Conservation (phyloP, 495 filamentous ascomycete species). For the Penicillium salamii region DNA sequence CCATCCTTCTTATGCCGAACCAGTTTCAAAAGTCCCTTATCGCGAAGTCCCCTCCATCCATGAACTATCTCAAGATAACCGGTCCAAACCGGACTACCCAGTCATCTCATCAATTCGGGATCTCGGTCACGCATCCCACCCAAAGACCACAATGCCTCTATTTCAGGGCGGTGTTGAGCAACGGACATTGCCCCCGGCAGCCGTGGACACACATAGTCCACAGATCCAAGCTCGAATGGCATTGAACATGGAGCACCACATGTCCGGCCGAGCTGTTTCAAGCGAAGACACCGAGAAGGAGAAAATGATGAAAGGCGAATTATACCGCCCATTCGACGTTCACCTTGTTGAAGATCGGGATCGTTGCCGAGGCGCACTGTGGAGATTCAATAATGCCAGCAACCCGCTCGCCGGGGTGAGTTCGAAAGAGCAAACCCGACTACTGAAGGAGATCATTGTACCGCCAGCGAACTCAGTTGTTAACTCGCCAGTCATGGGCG, state of each 20-base stretch:
- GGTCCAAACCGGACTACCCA: slow-evolving; percentile 40
- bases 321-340: slow-evolving; percentile 73
- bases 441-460: slow-evolving; percentile 71
- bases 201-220: slow-evolving; percentile 41
- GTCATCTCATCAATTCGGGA: slow-evolving; percentile 45
- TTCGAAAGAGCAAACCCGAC: slow-evolving; percentile 71
- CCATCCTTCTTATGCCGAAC: slow-evolving; percentile 38
- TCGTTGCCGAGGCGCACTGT: slow-evolving; percentile 77
- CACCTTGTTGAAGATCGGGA: slow-evolving; percentile 84
- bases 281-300: slow-evolving; percentile 75
- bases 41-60: slow-evolving; percentile 45
- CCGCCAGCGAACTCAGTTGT: slow-evolving; percentile 42
- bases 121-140: slow-evolving; percentile 33
- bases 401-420: slow-evolving; percentile 76
- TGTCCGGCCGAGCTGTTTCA: slow-evolving; percentile 31
- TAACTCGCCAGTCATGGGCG: slow-evolving; percentile 46
- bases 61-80: slow-evolving; percentile 41
- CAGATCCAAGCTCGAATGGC: slow-evolving; percentile 47
- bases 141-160: slow-evolving; percentile 36
- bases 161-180: slow-evolving; percentile 39
- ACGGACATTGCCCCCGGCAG: slow-evolving; percentile 27
- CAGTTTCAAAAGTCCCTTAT: slow-evolving; percentile 38
- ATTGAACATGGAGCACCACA: slow-evolving; percentile 43
- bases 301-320: slow-evolving; percentile 85
- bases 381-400: slow-evolving; percentile 85